Evolutionary conservation across 2,329 filamentous ascomycete species (phyloP).

Genomic region (Calonectria pseudoreteaudii): DNA sequence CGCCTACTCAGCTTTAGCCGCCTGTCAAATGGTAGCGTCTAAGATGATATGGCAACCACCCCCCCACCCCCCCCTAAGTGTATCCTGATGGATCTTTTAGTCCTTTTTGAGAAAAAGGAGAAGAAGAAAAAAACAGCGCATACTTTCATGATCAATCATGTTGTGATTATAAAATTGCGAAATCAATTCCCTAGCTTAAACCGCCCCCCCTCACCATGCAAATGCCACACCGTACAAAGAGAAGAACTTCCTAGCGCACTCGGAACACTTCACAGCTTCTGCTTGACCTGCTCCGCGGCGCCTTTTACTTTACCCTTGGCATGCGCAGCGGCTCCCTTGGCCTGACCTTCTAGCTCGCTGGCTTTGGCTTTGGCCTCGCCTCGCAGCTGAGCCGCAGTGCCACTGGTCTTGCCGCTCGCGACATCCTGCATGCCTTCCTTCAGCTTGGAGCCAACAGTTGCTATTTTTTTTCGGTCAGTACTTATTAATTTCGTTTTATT

Average conservation of each 20-base stretch:
- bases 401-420: constrained; percentile 45
- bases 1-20: neutral
- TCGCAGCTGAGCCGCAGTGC: constrained; percentile 50
- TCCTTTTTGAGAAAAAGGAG: neutral
- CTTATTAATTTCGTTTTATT: no score
- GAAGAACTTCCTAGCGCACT: neutral
- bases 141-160: no score
- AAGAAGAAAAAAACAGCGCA: no score
- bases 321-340: constrained; percentile 57
- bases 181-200: constrained; percentile 12
- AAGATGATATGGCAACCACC: neutral
- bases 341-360: constrained; percentile 55
- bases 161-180: neutral
- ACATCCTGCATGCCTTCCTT: constrained; percentile 57
- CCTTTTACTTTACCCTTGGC: constrained; percentile 56
- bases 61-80: no score
- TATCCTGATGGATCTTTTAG: neutral
- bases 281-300: constrained; percentile 54
- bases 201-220: constrained; percentile 8
- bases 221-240: constrained; percentile 5
- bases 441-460: constrained; percentile 57
- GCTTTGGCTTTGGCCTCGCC: constrained; percentile 54
- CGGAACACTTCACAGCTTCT: constrained; percentile 39
- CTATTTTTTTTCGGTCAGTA: constrained; percentile 45
- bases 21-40: neutral